Evolutionary conservation across 139 green algal genomes (phyloP), one percentile per base, ranked within the genome.

Genomic region (Volvox africanus): DNA sequence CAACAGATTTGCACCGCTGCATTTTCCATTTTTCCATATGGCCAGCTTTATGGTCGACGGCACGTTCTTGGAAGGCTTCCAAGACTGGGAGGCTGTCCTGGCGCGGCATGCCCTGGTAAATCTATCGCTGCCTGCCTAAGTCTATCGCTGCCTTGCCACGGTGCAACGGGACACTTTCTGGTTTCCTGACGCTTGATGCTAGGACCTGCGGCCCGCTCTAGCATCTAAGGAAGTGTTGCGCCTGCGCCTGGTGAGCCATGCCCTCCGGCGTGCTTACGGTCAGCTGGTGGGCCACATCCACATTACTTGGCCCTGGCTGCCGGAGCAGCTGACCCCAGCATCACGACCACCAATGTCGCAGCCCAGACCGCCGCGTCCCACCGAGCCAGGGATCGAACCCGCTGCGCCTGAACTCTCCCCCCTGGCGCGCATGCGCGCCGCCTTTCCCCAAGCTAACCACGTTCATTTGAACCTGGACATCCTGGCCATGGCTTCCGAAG

Each of bases 401-500:
- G 30, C 1, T 62, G 61, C 3, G 0, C 26, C 61, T 22, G 50
- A 21, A 55, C 9, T 73, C 80, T 61, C 26, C 11, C 22, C 14
- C n/a, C 50, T 44, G 61, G 28, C 33, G 6, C 81, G n/a, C 26
- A 9, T 20, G 6, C 81, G n/a, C 61, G 67, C 61, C 30, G 81
- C 61, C 28, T 77, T 87, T 21, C 81, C 55, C 16, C 30, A 9
- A 0, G 81, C 55, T 19, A 21, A 19, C 17, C 81, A 87, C n/a
- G 17, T 77, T 5, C 67, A 80, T 37, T 14, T 88, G 18, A 65
- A 88, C 13, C 21, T 88, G 36, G 83, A 88, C 26, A 16, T 80
- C 36, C 33, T 80, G 35, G 35, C 83, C 1, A 12, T 88, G 33
- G 80, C 12, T 13, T n/a, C 50, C 24, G 28, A 71, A 2, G 28